Percentiles rank a stretch among this genome's conserved stretches.
Evolutionary conservation across 164 flowering plant species (phyloP).

Genomic region (Echeveria elegans): DNA sequence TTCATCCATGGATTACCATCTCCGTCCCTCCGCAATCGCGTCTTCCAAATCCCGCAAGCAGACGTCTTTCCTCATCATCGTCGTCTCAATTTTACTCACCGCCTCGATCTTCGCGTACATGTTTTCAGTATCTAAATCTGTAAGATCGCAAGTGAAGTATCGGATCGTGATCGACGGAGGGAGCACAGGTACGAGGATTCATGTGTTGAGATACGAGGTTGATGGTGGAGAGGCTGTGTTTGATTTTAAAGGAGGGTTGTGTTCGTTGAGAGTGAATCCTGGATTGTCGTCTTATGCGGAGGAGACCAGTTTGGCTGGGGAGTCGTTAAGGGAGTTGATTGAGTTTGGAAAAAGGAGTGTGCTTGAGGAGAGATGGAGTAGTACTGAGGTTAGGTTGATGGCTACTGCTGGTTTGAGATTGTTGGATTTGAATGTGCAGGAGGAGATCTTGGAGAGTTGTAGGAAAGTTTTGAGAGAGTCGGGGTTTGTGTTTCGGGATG

Average conservation of each 20-base stretch:
- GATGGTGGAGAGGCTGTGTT: slow-evolving; percentile 23
- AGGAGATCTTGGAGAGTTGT: slow-evolving; percentile 57
- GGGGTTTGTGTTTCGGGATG: slow-evolving; percentile 62
- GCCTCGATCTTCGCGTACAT: not conserved
- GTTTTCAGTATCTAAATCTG: not conserved
- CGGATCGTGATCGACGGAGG: slow-evolving; percentile 83
- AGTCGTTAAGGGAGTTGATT: slow-evolving; percentile 49
- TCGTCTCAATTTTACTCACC: not conserved
- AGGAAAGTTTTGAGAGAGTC: slow-evolving; percentile 47
- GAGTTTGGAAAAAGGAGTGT: slow-evolving; percentile 57
- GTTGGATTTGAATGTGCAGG: slow-evolving; percentile 42
- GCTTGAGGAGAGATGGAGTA: slow-evolving; percentile 50
- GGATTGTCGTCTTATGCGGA: slow-evolving; percentile 65
- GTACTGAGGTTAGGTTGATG: slow-evolving; percentile 78
- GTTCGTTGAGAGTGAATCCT: slow-evolving; percentile 59
- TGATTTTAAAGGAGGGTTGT: slow-evolving; percentile 40
- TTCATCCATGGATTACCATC: not conserved
- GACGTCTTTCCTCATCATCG: not conserved
- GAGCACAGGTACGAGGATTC: slow-evolving; percentile 85
- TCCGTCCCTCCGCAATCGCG: not conserved
- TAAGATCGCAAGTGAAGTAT: slow-evolving; percentile 15
- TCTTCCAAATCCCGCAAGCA: not conserved
- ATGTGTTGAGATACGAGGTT: slow-evolving; percentile 45
- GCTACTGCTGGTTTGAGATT: slow-evolving; percentile 89
- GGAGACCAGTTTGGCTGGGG: slow-evolving; percentile 50